Evolutionary conservation across 164 flowering plant species (phyloP).

Genomic region (Annona squamosa): DNA sequence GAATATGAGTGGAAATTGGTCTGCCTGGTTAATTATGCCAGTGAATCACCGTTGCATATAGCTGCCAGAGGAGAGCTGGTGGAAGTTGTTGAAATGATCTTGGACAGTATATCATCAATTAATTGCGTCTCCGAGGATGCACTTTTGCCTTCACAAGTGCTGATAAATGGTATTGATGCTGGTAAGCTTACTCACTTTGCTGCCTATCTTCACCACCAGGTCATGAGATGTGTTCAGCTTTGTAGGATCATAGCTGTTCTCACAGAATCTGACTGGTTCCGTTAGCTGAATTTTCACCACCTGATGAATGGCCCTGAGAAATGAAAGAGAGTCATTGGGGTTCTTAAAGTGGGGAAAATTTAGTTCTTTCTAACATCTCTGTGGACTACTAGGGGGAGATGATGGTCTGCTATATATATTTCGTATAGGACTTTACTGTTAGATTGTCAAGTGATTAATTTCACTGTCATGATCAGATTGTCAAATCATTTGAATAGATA

Average conservation of each 20-base stretch:
- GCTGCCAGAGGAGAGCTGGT: conserved; percentile 1
- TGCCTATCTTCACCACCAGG: not conserved
- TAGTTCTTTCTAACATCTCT: too few relatives aligned
- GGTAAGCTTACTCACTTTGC: not conserved
- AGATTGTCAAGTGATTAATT: too few relatives aligned
- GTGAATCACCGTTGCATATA: conserved; percentile 4
- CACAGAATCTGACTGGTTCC: not conserved
- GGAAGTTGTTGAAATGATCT: not conserved
- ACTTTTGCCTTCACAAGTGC: not conserved
- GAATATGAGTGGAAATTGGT: not conserved
- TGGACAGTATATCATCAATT: not conserved
- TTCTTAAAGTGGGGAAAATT: too few relatives aligned
- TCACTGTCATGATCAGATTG: too few relatives aligned
- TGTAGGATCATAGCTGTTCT: not conserved
- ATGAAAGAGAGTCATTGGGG: too few relatives aligned
- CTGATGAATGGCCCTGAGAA: too few relatives aligned
- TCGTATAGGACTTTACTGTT: too few relatives aligned
- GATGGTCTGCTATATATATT: too few relatives aligned
- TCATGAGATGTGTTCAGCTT: not conserved
- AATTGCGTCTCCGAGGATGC: not conserved
- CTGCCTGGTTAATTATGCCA: not conserved
- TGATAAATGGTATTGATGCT: not conserved
- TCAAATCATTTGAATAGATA: too few relatives aligned
- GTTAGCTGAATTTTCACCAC: not conserved
- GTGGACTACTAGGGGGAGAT: too few relatives aligned